These are phyloP conservation scores for Turnera subulata DNA, from an alignment of 345 rosid species.

Conservation along the genomic window DNA sequence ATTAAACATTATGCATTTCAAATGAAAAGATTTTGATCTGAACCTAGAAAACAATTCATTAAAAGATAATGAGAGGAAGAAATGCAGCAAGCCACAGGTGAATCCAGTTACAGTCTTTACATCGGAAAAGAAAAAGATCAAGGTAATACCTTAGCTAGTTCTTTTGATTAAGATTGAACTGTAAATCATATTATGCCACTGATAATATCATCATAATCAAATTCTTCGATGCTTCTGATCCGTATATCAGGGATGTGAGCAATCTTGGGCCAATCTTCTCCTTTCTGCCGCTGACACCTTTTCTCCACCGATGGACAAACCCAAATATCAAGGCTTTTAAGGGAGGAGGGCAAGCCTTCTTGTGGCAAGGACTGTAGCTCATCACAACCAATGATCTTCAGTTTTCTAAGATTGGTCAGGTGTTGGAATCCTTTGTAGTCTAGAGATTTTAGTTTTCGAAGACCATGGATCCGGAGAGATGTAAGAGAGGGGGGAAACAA, in stretches of 20 bases:
- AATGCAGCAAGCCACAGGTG: too few relatives aligned
- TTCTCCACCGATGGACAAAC: constrained; percentile 1
- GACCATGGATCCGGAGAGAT: constrained; percentile 3
- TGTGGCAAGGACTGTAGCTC: constrained; percentile 6
- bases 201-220: too few relatives aligned
- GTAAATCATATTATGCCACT: too few relatives aligned
- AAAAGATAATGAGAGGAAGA: too few relatives aligned
- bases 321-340: background rate
- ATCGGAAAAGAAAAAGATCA: too few relatives aligned
- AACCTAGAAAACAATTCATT: too few relatives aligned
- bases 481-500: constrained; percentile 9
- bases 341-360: constrained; percentile 10
- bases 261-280: constrained; percentile 20
- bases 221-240: too few relatives aligned
- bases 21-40: too few relatives aligned
- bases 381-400: background rate
- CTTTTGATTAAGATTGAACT: too few relatives aligned
- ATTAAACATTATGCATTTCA: too few relatives aligned
- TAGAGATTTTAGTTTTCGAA: constrained; percentile 12
- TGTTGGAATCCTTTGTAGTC: background rate
- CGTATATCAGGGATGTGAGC: constrained; percentile 7
- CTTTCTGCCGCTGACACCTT: constrained; percentile 12
- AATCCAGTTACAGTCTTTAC: too few relatives aligned
- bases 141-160: too few relatives aligned
- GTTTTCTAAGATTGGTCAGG: constrained; percentile 5